These are phyloP conservation scores for Oxyria digyna DNA, from an alignment of 148 eudicot species.

Conservation along the genomic window DNA sequence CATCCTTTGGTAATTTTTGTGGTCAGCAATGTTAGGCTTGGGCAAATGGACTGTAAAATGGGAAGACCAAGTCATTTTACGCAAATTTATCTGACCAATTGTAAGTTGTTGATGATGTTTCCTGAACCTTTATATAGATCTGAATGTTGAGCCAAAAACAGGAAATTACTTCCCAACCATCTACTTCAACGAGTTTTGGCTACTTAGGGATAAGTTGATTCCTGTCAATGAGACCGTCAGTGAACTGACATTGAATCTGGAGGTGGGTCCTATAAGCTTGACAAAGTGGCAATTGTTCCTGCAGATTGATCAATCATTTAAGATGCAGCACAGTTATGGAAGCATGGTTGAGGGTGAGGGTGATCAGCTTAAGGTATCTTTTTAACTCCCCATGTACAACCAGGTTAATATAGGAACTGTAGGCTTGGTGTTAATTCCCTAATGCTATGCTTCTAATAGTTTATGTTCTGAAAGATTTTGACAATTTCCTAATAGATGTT, in stretches of 20 bases:
- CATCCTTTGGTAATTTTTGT: not conserved
- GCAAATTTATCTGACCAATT: not conserved
- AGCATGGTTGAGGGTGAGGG: constrained; percentile 99
- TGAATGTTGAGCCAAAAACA: constrained; percentile 65
- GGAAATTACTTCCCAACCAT: constrained; percentile 86
- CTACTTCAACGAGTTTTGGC: constrained; percentile 93
- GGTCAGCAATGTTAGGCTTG: not conserved
- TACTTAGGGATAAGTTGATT: constrained; percentile 83
- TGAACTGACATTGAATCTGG: constrained; percentile 72
- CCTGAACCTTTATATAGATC: constrained; percentile 56
- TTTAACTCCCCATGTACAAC: not conserved
- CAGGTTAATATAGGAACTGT: too few relatives aligned
- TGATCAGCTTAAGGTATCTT: constrained; percentile 87
- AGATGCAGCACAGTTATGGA: constrained; percentile 88
- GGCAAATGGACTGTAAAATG: not conserved
- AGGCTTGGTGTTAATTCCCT: too few relatives aligned
- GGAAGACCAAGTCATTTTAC: not conserved
- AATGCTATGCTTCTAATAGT: not conserved
- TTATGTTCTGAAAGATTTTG: not conserved
- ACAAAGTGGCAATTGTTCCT: constrained; percentile 93
- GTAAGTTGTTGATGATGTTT: constrained; percentile 11
- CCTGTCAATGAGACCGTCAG: constrained; percentile 66
- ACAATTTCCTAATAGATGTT: not conserved
- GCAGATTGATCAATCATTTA: constrained; percentile 97
- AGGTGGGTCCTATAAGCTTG: constrained; percentile 95